Evolutionary conservation across 2,329 filamentous ascomycete genomes (phyloP).

Genomic region (Corniculantispora saksenae): DNA sequence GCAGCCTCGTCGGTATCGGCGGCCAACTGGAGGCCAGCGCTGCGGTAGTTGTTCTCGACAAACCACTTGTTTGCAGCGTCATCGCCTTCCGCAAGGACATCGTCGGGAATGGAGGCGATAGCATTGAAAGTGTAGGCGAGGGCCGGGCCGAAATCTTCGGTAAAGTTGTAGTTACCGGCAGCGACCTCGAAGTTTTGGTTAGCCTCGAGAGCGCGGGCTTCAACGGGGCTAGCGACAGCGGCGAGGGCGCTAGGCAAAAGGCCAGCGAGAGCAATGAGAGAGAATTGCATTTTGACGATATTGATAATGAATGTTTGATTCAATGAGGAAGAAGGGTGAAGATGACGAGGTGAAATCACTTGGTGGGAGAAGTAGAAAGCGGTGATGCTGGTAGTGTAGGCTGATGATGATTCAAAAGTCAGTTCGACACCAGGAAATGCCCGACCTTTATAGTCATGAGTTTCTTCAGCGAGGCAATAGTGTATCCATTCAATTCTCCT

Average conservation of each 20-base stretch:
- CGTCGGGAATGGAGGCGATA: slow-evolving; percentile 27
- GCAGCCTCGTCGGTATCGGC: slow-evolving; percentile 5
- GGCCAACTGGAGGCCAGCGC: slow-evolving; percentile 15
- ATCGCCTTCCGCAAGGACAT: slow-evolving; percentile 26
- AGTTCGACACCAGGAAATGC: background rate
- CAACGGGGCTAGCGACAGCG: background rate
- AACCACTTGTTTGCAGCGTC: slow-evolving; percentile 27
- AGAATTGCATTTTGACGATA: slow-evolving; percentile 21
- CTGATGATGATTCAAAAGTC: background rate
- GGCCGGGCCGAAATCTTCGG: slow-evolving; percentile 14
- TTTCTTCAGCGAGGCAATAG: background rate
- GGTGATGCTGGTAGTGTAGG: background rate
- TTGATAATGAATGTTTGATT: background rate
- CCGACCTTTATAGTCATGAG: background rate
- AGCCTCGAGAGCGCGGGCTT: slow-evolving; percentile 1
- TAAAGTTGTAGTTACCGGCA: slow-evolving; percentile 8
- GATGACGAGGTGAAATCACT: background rate
- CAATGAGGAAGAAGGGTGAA: background rate
- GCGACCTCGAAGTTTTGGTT: background rate
- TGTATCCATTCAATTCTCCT: background rate
- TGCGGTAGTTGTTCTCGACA: slow-evolving; percentile 23
- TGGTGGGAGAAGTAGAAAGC: background rate
- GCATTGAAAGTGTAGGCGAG: slow-evolving; percentile 22
- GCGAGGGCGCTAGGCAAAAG: slow-evolving; percentile 21
- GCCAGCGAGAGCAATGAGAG: slow-evolving; percentile 17